Base-by-base conservation (phyloP, 306 rosid genomes). In the Cucumis melo region DNA sequence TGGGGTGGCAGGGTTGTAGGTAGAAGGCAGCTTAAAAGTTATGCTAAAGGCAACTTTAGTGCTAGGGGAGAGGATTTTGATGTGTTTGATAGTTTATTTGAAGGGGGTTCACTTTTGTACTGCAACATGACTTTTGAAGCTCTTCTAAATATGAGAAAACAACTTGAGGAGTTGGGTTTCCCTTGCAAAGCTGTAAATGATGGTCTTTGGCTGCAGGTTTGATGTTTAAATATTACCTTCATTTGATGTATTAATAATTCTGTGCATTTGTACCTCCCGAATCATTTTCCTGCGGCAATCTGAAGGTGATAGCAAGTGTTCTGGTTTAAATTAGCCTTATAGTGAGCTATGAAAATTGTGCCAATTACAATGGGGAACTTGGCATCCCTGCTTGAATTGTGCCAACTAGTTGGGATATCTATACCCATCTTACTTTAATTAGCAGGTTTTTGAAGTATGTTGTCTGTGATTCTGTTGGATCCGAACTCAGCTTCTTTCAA, bases 171-270 rank as follows among this genome's bases (percentile, higher is more conserved):
- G 82, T 79, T 88, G 76, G 95, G 91, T 38, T 94, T 94, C 88
- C 97, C 99, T 48, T 92, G 99, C 93, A 90, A 92, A 87, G 99
- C 99, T 84, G 91, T 94, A 78, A 94, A 94, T 81, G 96, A 94
- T 61, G 95, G 96, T 77, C 90, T 92, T 73, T 94, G 99, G 99
- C 90, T 94, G 78, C 99, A 92, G 99, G 99, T 94, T 73, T 79
- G 87, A 64, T 73, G 11, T 67, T 80, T 44, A 67, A 20, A 57
- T 44, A 54, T 62, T 57, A 34, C 48, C 58, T 51, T n/a, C 39
- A 1, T 15, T 32, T 32, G 3, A 32, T 32, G 36, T 32, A 32
- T 32, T 32, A 32, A 32, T 32, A 32, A 32, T 32, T 32, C 36
- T 32, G 36, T 32, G 36, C 36, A 0, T 32, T 32, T 32, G 36